Conservation (phyloP, 2,329 filamentous ascomycete species). For the Madurella fahalii region DNA sequence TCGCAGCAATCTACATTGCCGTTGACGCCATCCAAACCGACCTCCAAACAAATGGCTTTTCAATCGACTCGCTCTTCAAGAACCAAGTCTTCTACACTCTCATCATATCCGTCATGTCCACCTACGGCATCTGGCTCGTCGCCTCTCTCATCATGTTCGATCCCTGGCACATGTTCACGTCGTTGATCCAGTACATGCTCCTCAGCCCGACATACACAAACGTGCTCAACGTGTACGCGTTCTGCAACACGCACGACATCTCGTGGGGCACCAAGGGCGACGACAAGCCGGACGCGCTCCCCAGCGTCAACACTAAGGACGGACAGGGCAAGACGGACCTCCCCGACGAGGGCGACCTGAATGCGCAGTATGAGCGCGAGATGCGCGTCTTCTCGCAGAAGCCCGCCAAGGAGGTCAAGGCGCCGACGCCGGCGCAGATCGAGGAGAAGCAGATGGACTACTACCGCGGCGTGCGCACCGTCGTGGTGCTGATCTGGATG, state of each 20-base stretch:
- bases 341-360: constrained; percentile 89
- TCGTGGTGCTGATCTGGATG: constrained; percentile 93
- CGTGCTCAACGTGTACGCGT: constrained; percentile 97
- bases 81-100: constrained; percentile 90
- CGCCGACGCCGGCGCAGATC: constrained; percentile 49
- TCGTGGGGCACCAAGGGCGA: constrained; percentile 98
- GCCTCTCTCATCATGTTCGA: constrained; percentile 93
- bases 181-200: constrained; percentile 88
- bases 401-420: constrained; percentile 65
- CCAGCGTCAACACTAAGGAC: constrained; percentile 83
- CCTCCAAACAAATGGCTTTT: constrained; percentile 60
- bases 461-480: constrained; percentile 91
- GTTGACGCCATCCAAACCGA: constrained; percentile 78
- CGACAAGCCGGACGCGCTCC: constrained; percentile 88
- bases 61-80: constrained; percentile 68
- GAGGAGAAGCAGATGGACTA: constrained; percentile 94
- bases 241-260: constrained; percentile 97
- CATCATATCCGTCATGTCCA: constrained; percentile 87
- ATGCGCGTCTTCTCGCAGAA: constrained; percentile 70
- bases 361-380: constrained; percentile 90
- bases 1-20: constrained; percentile 91
- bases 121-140: constrained; percentile 88
- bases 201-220: constrained; percentile 97
- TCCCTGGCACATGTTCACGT: constrained; percentile 99
- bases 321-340: constrained; percentile 90